A percentile compares a stretch with the other conserved stretches of the same genome.
phyloP scores from a whole-genome alignment of 345 rosid genomes.

The Durio zibethinus region DNA sequence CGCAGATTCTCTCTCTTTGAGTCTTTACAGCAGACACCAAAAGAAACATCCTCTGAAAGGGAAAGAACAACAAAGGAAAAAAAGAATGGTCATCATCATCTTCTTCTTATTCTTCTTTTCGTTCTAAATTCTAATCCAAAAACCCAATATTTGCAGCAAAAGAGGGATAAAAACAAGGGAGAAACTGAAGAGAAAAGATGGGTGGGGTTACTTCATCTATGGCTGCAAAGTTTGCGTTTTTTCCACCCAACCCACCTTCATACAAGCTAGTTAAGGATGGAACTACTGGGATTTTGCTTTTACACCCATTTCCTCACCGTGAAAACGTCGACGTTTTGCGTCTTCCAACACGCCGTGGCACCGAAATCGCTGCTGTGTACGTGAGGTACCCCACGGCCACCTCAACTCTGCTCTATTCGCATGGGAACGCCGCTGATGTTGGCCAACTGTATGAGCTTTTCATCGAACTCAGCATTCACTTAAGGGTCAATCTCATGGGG shows the following conservation, averaged over 20 bases:
- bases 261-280: slow-evolving; percentile 61
- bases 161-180: no score
- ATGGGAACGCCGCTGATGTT: slow-evolving; percentile 92
- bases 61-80: background rate
- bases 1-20: background rate
- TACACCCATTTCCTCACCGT: slow-evolving; percentile 77
- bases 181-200: slow-evolving; percentile 33
- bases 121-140: slow-evolving; percentile 22
- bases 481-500: slow-evolving; percentile 95
- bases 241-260: slow-evolving; percentile 90
- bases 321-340: slow-evolving; percentile 82
- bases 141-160: background rate
- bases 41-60: background rate
- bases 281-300: slow-evolving; percentile 57
- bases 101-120: no score
- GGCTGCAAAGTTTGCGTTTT: slow-evolving; percentile 96
- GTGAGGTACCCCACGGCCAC: slow-evolving; percentile 86
- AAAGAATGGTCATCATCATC: slow-evolving; percentile 20
- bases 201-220: slow-evolving; percentile 97
- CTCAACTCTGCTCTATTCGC: slow-evolving; percentile 82
- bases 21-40: background rate
- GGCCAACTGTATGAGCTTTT: slow-evolving; percentile 99
- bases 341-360: slow-evolving; percentile 71
- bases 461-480: slow-evolving; percentile 84
- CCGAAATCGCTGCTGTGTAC: slow-evolving; percentile 75